A percentile compares a stretch with the other conserved stretches of the same genome.
Evolutionary conservation across 306 rosid genomes (phyloP).

Genomic region (Datisca glomerata): DNA sequence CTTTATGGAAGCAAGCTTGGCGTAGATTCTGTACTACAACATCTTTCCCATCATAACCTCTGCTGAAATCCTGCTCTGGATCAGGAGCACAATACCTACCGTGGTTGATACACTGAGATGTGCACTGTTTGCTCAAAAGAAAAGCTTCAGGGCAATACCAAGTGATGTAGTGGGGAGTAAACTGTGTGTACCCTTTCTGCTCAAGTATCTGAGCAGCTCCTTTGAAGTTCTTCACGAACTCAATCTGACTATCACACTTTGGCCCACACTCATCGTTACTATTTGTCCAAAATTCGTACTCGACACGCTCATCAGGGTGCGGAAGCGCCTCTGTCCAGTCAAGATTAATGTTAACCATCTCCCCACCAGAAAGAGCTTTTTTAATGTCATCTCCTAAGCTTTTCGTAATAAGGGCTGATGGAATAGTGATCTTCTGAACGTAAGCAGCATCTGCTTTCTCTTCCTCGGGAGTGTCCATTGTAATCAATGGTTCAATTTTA

Average conservation of each 20-base stretch:
- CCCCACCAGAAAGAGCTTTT: slow-evolving; percentile 47
- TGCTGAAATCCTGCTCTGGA: slow-evolving; percentile 86
- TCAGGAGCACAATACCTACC: slow-evolving; percentile 98
- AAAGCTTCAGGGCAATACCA: slow-evolving; percentile 93
- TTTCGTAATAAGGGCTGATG: slow-evolving; percentile 82
- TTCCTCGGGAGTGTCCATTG: slow-evolving; percentile 94
- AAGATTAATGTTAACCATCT: slow-evolving; percentile 66
- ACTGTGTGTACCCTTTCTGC: slow-evolving; percentile 71
- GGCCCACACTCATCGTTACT: slow-evolving; percentile 93
- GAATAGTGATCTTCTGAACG: slow-evolving; percentile 61
- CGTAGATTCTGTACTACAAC: slow-evolving; percentile 87
- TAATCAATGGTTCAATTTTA: slow-evolving; percentile 55
- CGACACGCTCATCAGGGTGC: slow-evolving; percentile 95
- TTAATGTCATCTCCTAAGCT: slow-evolving; percentile 68
- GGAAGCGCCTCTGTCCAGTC: slow-evolving; percentile 99
- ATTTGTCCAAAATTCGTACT: slow-evolving; percentile 93
- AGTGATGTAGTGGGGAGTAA: slow-evolving; percentile 84
- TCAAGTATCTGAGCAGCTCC: slow-evolving; percentile 92
- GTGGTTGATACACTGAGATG: slow-evolving; percentile 79
- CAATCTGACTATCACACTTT: slow-evolving; percentile 75
- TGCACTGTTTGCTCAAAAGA: slow-evolving; percentile 66
- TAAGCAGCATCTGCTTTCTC: slow-evolving; percentile 51
- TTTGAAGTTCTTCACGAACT: slow-evolving; percentile 62
- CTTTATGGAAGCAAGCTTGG: slow-evolving; percentile 85
- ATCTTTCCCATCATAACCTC: slow-evolving; percentile 92